These are phyloP conservation scores for Lycium barbarum DNA, from an alignment of 257 asterid genomes.

Conservation along the genomic window DNA sequence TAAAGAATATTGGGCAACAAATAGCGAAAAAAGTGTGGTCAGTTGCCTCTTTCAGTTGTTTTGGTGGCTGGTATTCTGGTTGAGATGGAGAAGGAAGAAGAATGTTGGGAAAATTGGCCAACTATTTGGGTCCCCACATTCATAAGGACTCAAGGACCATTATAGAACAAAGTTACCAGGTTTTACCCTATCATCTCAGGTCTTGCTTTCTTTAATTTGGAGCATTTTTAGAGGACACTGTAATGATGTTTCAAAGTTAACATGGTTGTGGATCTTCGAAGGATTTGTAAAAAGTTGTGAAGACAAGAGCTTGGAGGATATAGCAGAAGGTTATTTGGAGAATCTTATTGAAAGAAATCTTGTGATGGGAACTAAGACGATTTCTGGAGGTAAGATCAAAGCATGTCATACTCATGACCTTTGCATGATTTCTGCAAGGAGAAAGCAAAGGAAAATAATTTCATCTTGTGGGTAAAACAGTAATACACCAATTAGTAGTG, in stretches of 20 bases:
- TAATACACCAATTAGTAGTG: background rate
- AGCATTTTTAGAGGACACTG: background rate
- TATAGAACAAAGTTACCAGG: conserved; percentile 15
- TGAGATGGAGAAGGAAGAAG: background rate
- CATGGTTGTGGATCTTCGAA: conserved; percentile 23
- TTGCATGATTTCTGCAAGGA: conserved; percentile 31
- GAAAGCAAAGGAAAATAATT: conserved; percentile 22
- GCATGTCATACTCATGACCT: conserved; percentile 33
- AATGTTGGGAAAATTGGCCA: no score
- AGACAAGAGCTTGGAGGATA: conserved; percentile 35
- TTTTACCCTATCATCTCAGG: conserved; percentile 22
- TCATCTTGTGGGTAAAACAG: background rate
- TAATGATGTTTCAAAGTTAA: background rate
- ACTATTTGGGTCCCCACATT: background rate
- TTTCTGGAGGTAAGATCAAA: no score
- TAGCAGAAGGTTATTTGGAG: conserved; percentile 29
- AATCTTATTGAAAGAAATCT: conserved; percentile 34
- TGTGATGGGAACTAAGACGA: no score
- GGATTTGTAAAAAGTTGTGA: conserved; percentile 23
- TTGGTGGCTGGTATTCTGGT: background rate
- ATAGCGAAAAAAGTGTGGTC: conserved; percentile 16
- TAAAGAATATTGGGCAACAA: background rate
- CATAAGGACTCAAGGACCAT: background rate
- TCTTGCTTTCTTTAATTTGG: conserved; percentile 28
- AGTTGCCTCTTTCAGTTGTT: background rate